Evolutionary conservation across 2,329 filamentous ascomycete species (phyloP), one percentile per base, ranked within the genome.

Genomic region (Anthostomella pinea): DNA sequence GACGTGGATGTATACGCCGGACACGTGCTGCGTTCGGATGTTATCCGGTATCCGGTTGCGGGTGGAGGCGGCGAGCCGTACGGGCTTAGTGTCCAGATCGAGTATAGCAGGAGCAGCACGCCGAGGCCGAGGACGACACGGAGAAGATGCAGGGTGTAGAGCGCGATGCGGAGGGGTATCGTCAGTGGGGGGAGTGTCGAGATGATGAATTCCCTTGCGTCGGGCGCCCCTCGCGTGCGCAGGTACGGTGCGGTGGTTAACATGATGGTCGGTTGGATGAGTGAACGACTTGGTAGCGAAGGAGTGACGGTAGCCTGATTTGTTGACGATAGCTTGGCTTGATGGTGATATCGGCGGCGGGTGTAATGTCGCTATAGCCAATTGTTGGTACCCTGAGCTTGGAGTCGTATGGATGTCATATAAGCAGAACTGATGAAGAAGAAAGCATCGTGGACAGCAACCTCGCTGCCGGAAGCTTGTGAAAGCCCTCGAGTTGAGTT

Each of bases 151-250:
- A 75, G 62, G 28, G 72, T 46, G 28, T 59, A 42, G 33, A 72
- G 61, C 14, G 75, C 57, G 21, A 73, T 46, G 25, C 68, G 72
- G 6, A 74, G 63, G 2, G 72, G 53, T 11, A 75, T 42, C 1
- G 73, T 74, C 4, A 66, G 58, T 0, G 68, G 65, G 1, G 85
- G 79, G 28, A 81, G 79, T 39, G 90, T 96, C 22, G 90, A 93
- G 38, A 96, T 87, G 19, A 85, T 94, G 72, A 91, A 97, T 49
- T 87, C 85, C 59, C 87, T 82, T n/a, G 93, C 95, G 3, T 89
- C 94, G 30, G 87, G 83, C 16, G 93, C 85, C 15, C 80, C 77
- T 48, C 79, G 74, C 43, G 75, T 75, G 51, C 69, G 73, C 33
- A 87, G 77, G 50, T 74, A 74, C 8, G 79, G 77, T 1, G 68